A percentile compares a stretch with the other conserved stretches of the same genome.
These are phyloP conservation scores for Calocybe cyanea DNA, from an alignment of 768 basidiomycete genomes.

Conservation along the genomic window DNA sequence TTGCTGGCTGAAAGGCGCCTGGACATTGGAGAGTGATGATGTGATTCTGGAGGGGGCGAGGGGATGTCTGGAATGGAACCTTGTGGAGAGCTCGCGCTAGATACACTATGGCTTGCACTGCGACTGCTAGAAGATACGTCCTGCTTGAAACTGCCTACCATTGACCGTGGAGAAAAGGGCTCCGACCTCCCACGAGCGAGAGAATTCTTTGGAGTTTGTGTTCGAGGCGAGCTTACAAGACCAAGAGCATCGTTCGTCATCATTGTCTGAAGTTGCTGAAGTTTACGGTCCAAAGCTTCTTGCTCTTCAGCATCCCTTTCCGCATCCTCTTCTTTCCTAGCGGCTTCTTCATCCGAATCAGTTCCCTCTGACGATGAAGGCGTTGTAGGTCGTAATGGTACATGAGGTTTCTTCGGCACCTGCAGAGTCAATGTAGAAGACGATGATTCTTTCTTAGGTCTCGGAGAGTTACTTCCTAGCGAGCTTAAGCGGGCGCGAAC, in stretches of 20 bases:
- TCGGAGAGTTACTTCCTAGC: conserved; percentile 49
- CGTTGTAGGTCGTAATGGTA: conserved; percentile 39
- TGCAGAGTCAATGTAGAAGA: conserved; percentile 76
- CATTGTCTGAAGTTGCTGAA: conserved; percentile 64
- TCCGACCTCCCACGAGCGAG: conserved; percentile 41
- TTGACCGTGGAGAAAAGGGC: conserved; percentile 30
- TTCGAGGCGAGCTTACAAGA: conserved; percentile 46
- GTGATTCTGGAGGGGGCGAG: conserved; percentile 60
- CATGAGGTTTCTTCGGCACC: conserved; percentile 35
- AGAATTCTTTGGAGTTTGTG: conserved; percentile 41
- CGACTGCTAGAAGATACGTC: conserved; percentile 45
- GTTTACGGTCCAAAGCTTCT: conserved; percentile 61
- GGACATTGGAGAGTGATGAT: conserved; percentile 48
- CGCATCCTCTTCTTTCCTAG: conserved; percentile 64
- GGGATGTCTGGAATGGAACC: conserved; percentile 82
- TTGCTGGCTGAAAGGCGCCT: conserved; percentile 50
- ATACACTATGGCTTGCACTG: conserved; percentile 68
- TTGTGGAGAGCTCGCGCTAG: conserved; percentile 69
- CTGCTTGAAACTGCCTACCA: conserved; percentile 30
- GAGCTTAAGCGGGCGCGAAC: conserved; percentile 73
- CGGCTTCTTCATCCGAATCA: conserved; percentile 61
- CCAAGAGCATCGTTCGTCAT: conserved; percentile 75
- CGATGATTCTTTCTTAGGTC: conserved; percentile 54
- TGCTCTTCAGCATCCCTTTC: conserved; percentile 66
- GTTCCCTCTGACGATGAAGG: conserved; percentile 51